Evolutionary conservation across 2,329 filamentous ascomycete genomes (phyloP).

Genomic region (Colletotrichum australisinense): DNA sequence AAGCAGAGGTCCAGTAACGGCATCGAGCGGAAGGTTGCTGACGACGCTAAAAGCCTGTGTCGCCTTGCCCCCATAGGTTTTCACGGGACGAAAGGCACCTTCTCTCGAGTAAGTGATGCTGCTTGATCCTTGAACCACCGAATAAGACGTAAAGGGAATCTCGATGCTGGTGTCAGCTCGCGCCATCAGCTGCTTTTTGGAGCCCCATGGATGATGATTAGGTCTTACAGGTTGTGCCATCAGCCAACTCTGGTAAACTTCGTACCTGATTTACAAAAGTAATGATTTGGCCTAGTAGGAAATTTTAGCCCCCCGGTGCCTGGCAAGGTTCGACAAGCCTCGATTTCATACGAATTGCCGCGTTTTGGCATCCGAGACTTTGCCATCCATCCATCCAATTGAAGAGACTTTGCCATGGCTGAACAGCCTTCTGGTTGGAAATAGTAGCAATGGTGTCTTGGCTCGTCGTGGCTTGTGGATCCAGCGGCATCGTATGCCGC

Average conservation of each 20-base stretch:
- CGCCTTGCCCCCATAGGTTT: neutral
- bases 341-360: neutral
- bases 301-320: neutral
- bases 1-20: neutral
- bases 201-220: neutral
- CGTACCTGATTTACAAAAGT: neutral
- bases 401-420: neutral
- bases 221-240: neutral
- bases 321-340: neutral
- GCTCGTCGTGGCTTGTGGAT: neutral
- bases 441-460: neutral
- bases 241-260: neutral
- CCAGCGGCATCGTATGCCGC: neutral
- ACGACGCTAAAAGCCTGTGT: neutral
- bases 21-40: neutral
- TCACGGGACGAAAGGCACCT: neutral
- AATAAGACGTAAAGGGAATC: neutral
- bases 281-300: neutral
- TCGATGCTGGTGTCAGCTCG: neutral
- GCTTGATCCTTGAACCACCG: neutral
- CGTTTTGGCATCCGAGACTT: neutral
- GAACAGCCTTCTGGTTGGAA: neutral
- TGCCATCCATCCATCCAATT: neutral
- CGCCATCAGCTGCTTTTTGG: neutral
- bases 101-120: neutral